A percentile compares a stretch with the other conserved stretches of the same genome.
phyloP scores from a whole-genome alignment of 2,329 filamentous ascomycete genomes.

The Nannizzia gypsea region DNA sequence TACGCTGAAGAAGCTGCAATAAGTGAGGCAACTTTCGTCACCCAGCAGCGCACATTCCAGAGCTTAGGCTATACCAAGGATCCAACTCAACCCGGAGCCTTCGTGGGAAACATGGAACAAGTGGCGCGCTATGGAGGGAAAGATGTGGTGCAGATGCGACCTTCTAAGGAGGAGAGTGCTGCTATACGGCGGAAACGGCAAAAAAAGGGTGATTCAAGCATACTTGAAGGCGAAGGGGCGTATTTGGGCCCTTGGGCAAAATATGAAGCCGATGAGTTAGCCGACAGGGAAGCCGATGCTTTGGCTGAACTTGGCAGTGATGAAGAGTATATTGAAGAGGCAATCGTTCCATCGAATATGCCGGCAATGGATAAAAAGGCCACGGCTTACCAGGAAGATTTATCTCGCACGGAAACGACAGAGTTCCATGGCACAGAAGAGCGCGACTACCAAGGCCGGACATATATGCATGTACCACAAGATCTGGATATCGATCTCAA shows the following conservation, averaged over 20 bases:
- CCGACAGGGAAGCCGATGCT: slow-evolving; percentile 54
- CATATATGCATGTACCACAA: slow-evolving; percentile 95
- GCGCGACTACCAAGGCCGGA: slow-evolving; percentile 87
- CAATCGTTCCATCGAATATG: slow-evolving; percentile 43
- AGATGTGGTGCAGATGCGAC: slow-evolving; percentile 43
- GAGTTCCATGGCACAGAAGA: slow-evolving; percentile 74
- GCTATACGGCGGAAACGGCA: slow-evolving; percentile 63
- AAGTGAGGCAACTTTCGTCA: slow-evolving; percentile 80
- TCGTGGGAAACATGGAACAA: slow-evolving; percentile 38
- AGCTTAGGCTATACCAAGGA: slow-evolving; percentile 45
- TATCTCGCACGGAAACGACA: slow-evolving; percentile 64
- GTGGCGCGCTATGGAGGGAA: slow-evolving; percentile 36
- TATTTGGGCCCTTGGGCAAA: slow-evolving; percentile 94
- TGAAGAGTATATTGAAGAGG: slow-evolving; percentile 70
- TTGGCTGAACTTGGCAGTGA: slow-evolving; percentile 64
- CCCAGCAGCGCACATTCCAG: slow-evolving; percentile 74
- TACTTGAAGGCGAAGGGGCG: slow-evolving; percentile 74
- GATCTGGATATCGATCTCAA: slow-evolving; percentile 75
- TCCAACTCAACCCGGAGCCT: slow-evolving; percentile 32
- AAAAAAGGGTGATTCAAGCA: slow-evolving; percentile 67
- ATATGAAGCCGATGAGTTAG: slow-evolving; percentile 61
- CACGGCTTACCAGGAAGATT: slow-evolving; percentile 39
- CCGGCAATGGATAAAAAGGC: slow-evolving; percentile 41
- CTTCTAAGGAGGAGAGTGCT: slow-evolving; percentile 60
- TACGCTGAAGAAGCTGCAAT: slow-evolving; percentile 78